Evolutionary conservation across 192 early-diverging fungal species (phyloP).

Genomic region (Haplosporangium gracile): DNA sequence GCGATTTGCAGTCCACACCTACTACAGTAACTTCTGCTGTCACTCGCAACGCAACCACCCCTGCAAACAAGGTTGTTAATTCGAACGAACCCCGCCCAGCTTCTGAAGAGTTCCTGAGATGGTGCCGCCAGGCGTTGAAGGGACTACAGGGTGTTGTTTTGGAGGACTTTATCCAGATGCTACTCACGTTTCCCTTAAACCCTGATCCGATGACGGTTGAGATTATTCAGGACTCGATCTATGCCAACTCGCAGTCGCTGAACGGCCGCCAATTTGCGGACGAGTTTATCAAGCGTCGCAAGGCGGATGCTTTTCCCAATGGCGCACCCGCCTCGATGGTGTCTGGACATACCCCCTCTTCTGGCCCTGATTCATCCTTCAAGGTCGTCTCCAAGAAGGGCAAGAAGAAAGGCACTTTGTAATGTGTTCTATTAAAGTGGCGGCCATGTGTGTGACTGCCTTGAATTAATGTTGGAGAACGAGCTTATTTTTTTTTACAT

Average conservation of each 20-base stretch:
- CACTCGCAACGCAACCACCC: slow-evolving; percentile 3
- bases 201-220: slow-evolving; percentile 72
- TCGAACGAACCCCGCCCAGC: slow-evolving; percentile 57
- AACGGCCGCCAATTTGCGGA: slow-evolving; percentile 84
- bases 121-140: slow-evolving; percentile 76
- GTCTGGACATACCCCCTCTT: not conserved
- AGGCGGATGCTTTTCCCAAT: slow-evolving; percentile 69
- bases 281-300: slow-evolving; percentile 82
- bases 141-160: slow-evolving; percentile 66
- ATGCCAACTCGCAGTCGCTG: slow-evolving; percentile 79
- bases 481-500: not conserved
- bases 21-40: slow-evolving; percentile 1
- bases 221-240: slow-evolving; percentile 82
- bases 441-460: not conserved
- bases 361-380: slow-evolving; percentile 36
- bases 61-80: slow-evolving; percentile 3
- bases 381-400: slow-evolving; percentile 62
- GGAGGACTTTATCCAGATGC: slow-evolving; percentile 83
- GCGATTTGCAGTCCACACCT: slow-evolving; percentile 9
- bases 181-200: slow-evolving; percentile 81
- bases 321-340: slow-evolving; percentile 31
- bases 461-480: not conserved
- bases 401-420: slow-evolving; percentile 55
- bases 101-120: slow-evolving; percentile 79
- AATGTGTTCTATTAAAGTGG: not conserved